Evolutionary conservation across 805 yeast species (phyloP).

Genomic region (Yarrowia sp.): DNA sequence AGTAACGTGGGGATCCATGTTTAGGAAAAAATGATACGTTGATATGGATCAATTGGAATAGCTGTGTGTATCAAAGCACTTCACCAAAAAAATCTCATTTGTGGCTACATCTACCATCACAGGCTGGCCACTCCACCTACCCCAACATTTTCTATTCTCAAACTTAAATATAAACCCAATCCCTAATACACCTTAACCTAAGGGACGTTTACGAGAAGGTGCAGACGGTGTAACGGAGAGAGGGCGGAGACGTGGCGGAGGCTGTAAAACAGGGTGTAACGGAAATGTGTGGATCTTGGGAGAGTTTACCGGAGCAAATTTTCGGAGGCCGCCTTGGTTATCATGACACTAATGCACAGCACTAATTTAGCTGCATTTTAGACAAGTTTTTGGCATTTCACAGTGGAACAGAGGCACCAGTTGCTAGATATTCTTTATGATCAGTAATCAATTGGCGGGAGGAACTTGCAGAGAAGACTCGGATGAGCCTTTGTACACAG

Average conservation of each 20-base stretch:
- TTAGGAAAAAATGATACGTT: too few relatives aligned
- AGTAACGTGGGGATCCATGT: too few relatives aligned
- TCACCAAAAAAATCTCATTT: too few relatives aligned
- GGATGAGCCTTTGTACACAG: background rate
- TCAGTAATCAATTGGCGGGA: background rate
- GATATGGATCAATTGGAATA: too few relatives aligned
- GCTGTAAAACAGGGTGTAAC: background rate
- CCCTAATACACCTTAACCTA: background rate
- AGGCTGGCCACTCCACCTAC: background rate
- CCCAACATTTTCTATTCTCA: background rate
- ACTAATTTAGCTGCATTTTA: background rate
- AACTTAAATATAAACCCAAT: background rate
- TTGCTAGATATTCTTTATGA: constrained; percentile 1
- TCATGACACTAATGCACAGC: background rate
- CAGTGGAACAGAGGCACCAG: background rate
- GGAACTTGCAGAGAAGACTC: background rate
- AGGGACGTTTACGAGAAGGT: background rate
- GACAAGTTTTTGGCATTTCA: background rate
- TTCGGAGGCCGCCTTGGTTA: too few relatives aligned
- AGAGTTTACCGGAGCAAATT: background rate
- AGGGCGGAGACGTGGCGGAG: background rate
- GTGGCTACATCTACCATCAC: too few relatives aligned
- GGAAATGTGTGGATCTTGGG: background rate
- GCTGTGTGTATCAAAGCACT: too few relatives aligned
- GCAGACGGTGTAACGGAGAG: constrained; percentile 18